Conservation (phyloP, 176 grass and related monocot species). For the Chrysopogon serrulatus region DNA sequence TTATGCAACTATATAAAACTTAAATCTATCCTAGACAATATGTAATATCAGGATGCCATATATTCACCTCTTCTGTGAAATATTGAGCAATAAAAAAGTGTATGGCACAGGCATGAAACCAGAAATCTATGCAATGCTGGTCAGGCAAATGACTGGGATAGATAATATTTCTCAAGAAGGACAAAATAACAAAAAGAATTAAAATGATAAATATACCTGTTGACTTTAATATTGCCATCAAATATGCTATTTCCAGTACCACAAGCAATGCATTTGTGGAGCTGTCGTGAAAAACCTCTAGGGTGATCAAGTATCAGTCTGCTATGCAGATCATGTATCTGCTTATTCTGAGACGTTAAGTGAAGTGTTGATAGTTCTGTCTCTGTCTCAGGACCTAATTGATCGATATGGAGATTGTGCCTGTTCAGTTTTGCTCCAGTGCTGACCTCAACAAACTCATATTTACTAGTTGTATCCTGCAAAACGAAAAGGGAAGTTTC, state of each 20-base stretch:
- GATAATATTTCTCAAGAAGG: background rate
- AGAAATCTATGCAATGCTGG: background rate
- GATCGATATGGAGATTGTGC: slow-evolving; percentile 91
- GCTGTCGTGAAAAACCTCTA: slow-evolving; percentile 70
- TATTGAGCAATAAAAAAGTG: background rate
- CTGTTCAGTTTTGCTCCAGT: slow-evolving; percentile 81
- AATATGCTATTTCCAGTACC: slow-evolving; percentile 69
- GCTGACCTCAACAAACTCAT: slow-evolving; percentile 82
- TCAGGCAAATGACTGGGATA: background rate
- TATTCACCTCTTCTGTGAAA: background rate
- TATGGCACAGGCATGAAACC: background rate
- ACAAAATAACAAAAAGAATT: background rate
- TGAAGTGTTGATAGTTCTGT: slow-evolving; percentile 74
- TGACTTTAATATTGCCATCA: slow-evolving; percentile 95
- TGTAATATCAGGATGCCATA: background rate
- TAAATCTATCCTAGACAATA: background rate
- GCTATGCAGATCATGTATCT: slow-evolving; percentile 98
- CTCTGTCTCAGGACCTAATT: slow-evolving; percentile 71
- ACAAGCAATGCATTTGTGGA: slow-evolving; percentile 90
- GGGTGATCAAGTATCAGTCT: slow-evolving; percentile 83
- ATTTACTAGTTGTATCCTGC: slow-evolving; percentile 70
- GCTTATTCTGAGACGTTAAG: slow-evolving; percentile 72
- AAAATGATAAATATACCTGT: slow-evolving; percentile 48
- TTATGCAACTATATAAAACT: background rate
- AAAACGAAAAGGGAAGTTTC: background rate